Base-by-base conservation (phyloP, 1,139 yeast species). In the Komagataea norvegica region DNA sequence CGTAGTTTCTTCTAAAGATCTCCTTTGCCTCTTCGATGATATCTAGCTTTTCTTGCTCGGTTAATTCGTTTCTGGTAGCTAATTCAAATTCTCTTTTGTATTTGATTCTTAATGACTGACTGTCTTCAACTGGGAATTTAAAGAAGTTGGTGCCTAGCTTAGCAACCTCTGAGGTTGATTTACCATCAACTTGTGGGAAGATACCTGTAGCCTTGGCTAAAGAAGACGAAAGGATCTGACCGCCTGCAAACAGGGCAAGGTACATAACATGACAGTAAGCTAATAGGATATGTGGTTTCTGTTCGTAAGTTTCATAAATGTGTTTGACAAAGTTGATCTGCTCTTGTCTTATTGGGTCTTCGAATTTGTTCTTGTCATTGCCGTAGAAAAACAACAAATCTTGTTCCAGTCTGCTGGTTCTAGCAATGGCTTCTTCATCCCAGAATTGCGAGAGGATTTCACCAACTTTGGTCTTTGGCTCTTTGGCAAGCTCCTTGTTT, bases 201-300 rank as follows among this genome's bases (percentile, higher is more conserved):
- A 85, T 62, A 2, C 89, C 87, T 5, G 81, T 65, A 23, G 88
- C 79, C 52, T 71, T 76, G 34, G 81, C 68, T 25, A 85, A 61
- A 16, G 78, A 72, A 2, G 88, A 78, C 43, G 82, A 67, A 77
- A 85, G 72, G 36, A 85, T 70, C 46, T 80, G 68, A 21, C 94
- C 95, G 35, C 95, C 95, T 6, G 95, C 95, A 63, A 86, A 86
- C 35, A 86, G 69, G 1, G 93, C 95, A 55, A 85, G 65, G 60
- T 86, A 86, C 78, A 85, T 72, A 31, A 84, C 93, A 56, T 85
- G 95, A 65, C 86, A 74, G 60, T 85, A 85, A n/a, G 95, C 94
- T 41, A 86, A 66, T 27, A 85, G 61, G 25, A 83, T 61, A 52
- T 82, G 76, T 8, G 95, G 95, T 53, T 80, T 79, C 34, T 72